These are phyloP conservation scores for Trichophyton mentagrophytes DNA, from an alignment of 2,329 filamentous ascomycete genomes.

Conservation along the genomic window DNA sequence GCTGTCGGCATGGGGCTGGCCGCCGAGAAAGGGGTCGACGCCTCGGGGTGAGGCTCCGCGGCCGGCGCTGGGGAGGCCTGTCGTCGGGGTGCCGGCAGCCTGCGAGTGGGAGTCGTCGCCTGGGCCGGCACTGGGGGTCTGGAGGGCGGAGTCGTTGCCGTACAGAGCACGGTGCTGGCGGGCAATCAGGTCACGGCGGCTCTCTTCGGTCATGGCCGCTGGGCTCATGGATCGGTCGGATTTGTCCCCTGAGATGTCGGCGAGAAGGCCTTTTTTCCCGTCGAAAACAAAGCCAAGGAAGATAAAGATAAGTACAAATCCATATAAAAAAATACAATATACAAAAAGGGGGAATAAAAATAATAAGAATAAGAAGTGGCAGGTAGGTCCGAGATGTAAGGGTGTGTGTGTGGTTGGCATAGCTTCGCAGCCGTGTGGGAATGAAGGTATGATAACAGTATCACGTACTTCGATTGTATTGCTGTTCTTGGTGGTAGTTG, in stretches of 20 bases:
- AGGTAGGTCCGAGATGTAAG: slow-evolving; percentile 2
- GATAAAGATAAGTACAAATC: slow-evolving; percentile 1
- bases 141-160: slow-evolving; percentile 55
- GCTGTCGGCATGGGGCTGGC: slow-evolving; percentile 34
- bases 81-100: slow-evolving; percentile 39
- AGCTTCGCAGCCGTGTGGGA: slow-evolving; percentile 5
- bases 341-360: slow-evolving; percentile 23
- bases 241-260: slow-evolving; percentile 62
- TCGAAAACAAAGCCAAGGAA: slow-evolving; percentile 29
- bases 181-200: slow-evolving; percentile 87
- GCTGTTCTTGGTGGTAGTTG: slow-evolving; percentile 99
- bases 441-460: slow-evolving; percentile 22
- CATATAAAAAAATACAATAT: slow-evolving; percentile 11
- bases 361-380: slow-evolving; percentile 12
- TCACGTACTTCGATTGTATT: slow-evolving; percentile 91
- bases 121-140: slow-evolving; percentile 54
- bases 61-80: slow-evolving; percentile 40
- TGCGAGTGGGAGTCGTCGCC: slow-evolving; percentile 57
- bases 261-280: slow-evolving; percentile 44
- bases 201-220: slow-evolving; percentile 81
- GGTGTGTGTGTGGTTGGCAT: not conserved
- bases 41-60: slow-evolving; percentile 69
- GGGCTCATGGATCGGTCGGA: slow-evolving; percentile 77
- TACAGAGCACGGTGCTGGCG: slow-evolving; percentile 92
- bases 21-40: slow-evolving; percentile 53